Evolutionary conservation across 2,329 filamentous ascomycete species (phyloP).

Genomic region (Clonostachys rhizophaga): DNA sequence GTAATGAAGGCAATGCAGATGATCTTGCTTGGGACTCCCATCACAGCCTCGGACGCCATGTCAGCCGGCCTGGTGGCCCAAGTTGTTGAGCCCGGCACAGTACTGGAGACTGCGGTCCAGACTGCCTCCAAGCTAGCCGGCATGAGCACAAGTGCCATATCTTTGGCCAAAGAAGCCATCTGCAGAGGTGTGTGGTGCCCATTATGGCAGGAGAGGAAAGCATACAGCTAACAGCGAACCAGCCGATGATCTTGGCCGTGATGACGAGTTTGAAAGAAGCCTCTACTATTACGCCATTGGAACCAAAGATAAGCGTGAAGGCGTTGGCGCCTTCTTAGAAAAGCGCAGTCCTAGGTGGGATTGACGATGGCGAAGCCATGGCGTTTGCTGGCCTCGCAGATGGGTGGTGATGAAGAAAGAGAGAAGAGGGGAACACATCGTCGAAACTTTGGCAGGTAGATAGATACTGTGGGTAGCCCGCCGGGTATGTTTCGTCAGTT

Average conservation of each 20-base stretch:
- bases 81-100: constrained; percentile 15
- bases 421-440: too few species aligned
- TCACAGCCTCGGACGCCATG: constrained; percentile 15
- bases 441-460: too few species aligned
- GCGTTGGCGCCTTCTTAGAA: constrained; percentile 20
- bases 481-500: too few species aligned
- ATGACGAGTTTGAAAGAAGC: constrained; percentile 23
- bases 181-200: constrained; percentile 10
- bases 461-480: too few species aligned
- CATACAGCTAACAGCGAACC: background rate
- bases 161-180: constrained; percentile 20
- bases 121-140: constrained; percentile 13
- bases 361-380: too few species aligned
- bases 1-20: constrained; percentile 18
- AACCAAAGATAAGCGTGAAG: constrained; percentile 19
- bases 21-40: constrained; percentile 17
- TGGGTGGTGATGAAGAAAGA: too few species aligned
- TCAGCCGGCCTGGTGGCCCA: constrained; percentile 16
- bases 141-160: constrained; percentile 14
- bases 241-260: constrained; percentile 16
- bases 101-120: constrained; percentile 15
- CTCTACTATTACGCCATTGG: constrained; percentile 28
- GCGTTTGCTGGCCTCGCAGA: too few species aligned
- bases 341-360: constrained; percentile 9
- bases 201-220: too few species aligned